Percentiles rank a stretch among this genome's conserved stretches.
These are phyloP conservation scores for Chenopodium formosanum DNA, from an alignment of 148 eudicot species.

Conservation along the genomic window DNA sequence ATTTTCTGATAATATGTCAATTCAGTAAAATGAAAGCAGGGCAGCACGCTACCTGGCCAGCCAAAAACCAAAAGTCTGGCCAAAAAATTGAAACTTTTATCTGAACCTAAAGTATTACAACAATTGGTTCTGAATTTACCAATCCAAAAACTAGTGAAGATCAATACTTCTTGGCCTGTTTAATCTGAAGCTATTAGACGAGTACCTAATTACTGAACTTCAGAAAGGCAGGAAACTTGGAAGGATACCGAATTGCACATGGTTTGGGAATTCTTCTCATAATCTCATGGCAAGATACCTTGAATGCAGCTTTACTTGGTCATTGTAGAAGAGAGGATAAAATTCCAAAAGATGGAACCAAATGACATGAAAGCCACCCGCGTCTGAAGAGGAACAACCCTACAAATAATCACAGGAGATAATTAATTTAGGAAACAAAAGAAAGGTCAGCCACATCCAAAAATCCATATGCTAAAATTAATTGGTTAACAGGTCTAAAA, in stretches of 20 bases:
- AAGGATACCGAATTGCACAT: too few species aligned
- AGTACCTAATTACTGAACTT: background rate
- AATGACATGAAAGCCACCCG: slow-evolving; percentile 95
- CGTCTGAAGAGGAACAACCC: slow-evolving; percentile 89
- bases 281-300: slow-evolving; percentile 7
- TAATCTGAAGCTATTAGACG: background rate
- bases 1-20: background rate
- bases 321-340: slow-evolving; percentile 79
- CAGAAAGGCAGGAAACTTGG: too few species aligned
- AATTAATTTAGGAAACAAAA: background rate
- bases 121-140: background rate
- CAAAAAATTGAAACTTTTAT: too few species aligned
- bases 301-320: slow-evolving; percentile 44
- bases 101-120: background rate
- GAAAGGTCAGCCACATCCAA: background rate
- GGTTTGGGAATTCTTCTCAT: too few species aligned
- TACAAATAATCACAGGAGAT: slow-evolving; percentile 28
- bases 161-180: background rate
- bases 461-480: slow-evolving; percentile 4
- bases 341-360: slow-evolving; percentile 97
- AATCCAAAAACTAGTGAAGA: background rate
- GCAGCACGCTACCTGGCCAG: background rate
- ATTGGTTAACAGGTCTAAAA: background rate
- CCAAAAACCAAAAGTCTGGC: background rate
- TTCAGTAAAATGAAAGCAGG: background rate